Base-by-base conservation (phyloP, 2,329 filamentous ascomycete species). In the Sarocladiaceae sp. region DNA sequence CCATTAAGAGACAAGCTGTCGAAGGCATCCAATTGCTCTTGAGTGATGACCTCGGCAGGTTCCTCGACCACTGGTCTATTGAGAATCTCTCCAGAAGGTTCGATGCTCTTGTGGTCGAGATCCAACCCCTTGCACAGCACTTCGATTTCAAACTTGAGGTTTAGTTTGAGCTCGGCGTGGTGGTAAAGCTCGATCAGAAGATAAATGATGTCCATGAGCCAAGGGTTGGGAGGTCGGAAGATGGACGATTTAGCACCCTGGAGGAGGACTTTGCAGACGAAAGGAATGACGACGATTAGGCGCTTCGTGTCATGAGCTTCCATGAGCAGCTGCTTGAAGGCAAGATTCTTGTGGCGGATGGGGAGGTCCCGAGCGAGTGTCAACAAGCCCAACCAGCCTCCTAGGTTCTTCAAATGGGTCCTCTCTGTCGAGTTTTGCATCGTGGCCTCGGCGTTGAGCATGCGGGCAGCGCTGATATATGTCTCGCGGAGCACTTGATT, bases 71-170 rank as follows among this genome's bases (percentile, higher is more conserved):
- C 75, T 11, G 80, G 79, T 36, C 91, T 83, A 59, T 91, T 89
- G 56, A 92, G 80, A 52, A 99, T 94, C 63, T 92, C 86, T 20
- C 87, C 85, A 0, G 92, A 90, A 1, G 93, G 90, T 60, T 95
- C 88, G 56, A 97, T 91, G 54, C 82, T 86, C 71, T 95, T 96
- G 69, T 96, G 88, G 56, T 97, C 91, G n/a, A 97, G 77, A 52
- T 86, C 87, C 15, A 99, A 75, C 12, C 92, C 92, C 65, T 95
- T 95, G 75, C 92, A 99, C 22, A 99, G 79, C 23, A 99, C 92
- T 69, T 99, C 94, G 53, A 99, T 97, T 68, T 99, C 94, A 61
- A 99, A 99, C 62, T 97, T 99, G 50, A 96, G 84, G 60, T 97
- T 97, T 33, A 99, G 80, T 67, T 97, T 97, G 52, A 99, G 75